These are phyloP conservation scores for Annulohypoxylon nitens DNA, from an alignment of 495 filamentous ascomycete genomes.

Conservation along the genomic window DNA sequence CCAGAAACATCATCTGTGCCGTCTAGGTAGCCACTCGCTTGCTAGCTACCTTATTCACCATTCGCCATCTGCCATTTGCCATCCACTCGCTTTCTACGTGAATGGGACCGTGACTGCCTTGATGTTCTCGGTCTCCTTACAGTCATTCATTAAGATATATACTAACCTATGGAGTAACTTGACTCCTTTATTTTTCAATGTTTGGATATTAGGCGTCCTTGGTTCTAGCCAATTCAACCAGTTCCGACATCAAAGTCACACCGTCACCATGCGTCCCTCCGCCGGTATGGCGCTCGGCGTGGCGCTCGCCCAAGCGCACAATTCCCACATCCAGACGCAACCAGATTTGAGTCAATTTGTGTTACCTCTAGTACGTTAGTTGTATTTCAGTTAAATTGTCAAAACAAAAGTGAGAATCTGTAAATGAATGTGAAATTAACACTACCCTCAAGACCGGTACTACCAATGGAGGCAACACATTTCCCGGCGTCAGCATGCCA, in stretches of 20 bases:
- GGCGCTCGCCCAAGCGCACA: conserved; percentile 17
- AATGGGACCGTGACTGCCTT: conserved; percentile 13
- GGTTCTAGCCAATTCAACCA: conserved; percentile 31
- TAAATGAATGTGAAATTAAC: not conserved
- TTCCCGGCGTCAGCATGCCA: conserved; percentile 74
- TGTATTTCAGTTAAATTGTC: not conserved
- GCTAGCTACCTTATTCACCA: not conserved
- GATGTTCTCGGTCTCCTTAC: not conserved
- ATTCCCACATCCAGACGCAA: conserved; percentile 12
- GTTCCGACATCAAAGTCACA: conserved; percentile 13
- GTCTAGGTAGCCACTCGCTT: conserved; percentile 25
- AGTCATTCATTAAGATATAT: conserved; percentile 21
- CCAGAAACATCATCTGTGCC: conserved; percentile 7
- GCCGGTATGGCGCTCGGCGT: conserved; percentile 27
- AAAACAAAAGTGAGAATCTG: not conserved
- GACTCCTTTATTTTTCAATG: conserved; percentile 17
- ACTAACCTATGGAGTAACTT: not conserved
- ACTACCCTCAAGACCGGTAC: conserved; percentile 52
- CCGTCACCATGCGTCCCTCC: conserved; percentile 36
- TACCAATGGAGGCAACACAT: conserved; percentile 72
- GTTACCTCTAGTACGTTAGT: conserved; percentile 39
- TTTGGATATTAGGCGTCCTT: conserved; percentile 21
- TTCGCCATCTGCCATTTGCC: not conserved
- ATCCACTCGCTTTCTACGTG: conserved; percentile 12
- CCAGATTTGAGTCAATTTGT: conserved; percentile 38